phyloP scores from a whole-genome alignment of 805 yeast genomes.

The Sugiyamaella mastotermitis region DNA sequence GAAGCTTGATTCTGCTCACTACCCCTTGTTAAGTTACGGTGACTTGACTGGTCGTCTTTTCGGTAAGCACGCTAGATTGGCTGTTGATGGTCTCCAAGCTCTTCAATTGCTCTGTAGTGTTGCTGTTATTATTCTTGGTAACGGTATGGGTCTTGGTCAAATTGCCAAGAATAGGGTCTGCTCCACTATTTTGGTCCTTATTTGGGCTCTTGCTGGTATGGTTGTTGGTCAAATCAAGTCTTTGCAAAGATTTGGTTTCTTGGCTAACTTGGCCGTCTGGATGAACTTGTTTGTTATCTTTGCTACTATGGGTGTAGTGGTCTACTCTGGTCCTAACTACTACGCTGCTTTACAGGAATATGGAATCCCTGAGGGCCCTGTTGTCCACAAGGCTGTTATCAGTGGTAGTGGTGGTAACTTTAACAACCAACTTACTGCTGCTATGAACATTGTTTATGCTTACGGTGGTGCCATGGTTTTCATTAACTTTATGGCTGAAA shows the following conservation, averaged over 20 bases:
- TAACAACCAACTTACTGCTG: conserved; percentile 32
- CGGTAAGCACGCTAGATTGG: conserved; percentile 31
- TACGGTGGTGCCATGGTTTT: conserved; percentile 49
- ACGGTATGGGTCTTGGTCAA: conserved; percentile 41
- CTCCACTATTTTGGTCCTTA: conserved; percentile 36
- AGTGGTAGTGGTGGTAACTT: conserved; percentile 25
- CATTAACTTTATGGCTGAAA: conserved; percentile 43
- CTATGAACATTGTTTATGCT: conserved; percentile 42
- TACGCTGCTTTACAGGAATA: conserved; percentile 15
- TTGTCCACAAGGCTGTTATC: conserved; percentile 24
- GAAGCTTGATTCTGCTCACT: conserved; percentile 37
- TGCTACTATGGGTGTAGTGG: conserved; percentile 40
- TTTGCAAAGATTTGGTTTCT: conserved; percentile 34
- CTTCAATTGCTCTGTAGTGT: conserved; percentile 41
- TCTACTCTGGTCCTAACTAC: conserved; percentile 31
- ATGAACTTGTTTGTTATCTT: conserved; percentile 40
- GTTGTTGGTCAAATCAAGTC: conserved; percentile 38
- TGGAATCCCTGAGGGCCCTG: conserved; percentile 17
- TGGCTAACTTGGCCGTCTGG: conserved; percentile 44
- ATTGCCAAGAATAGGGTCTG: conserved; percentile 30
- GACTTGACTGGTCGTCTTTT: conserved; percentile 38
- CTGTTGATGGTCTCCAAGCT: conserved; percentile 35
- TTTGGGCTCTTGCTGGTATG: conserved; percentile 41
- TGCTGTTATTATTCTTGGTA: conserved; percentile 36
- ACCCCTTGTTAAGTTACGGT: conserved; percentile 39